Evolutionary conservation across 345 rosid genomes (phyloP).

Genomic region (Aurinia saxatilis): DNA sequence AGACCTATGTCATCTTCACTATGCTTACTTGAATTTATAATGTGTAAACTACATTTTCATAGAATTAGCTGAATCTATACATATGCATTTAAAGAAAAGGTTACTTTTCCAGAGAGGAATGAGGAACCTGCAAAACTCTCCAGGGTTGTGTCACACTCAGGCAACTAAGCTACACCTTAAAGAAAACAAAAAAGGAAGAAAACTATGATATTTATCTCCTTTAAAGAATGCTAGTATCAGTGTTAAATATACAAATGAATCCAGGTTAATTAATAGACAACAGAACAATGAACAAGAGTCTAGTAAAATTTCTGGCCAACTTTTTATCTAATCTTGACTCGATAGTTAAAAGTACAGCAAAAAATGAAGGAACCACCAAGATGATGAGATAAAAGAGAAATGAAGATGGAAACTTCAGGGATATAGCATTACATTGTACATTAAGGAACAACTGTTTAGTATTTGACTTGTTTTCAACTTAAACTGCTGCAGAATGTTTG

Average conservation of each 20-base stretch:
- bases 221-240: background rate
- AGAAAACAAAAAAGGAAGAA: no score
- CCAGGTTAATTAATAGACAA: background rate
- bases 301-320: background rate
- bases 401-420: background rate
- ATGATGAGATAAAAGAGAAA: background rate
- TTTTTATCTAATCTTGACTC: background rate
- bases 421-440: conserved; percentile 4
- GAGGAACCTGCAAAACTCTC: no score
- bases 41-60: no score
- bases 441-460: background rate
- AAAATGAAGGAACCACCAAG: background rate
- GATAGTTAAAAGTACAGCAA: background rate
- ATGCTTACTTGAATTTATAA: no score
- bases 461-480: background rate
- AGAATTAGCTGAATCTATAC: no score
- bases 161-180: no score
- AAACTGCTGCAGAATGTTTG: background rate
- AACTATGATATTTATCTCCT: no score
- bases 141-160: no score
- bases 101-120: no score
- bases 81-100: no score
- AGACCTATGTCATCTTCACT: no score
- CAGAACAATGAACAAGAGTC: background rate
- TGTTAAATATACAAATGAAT: conserved; percentile 1